These are phyloP conservation scores for Gloeopeniophorella convolvens DNA, from an alignment of 768 basidiomycete genomes.

Conservation along the genomic window DNA sequence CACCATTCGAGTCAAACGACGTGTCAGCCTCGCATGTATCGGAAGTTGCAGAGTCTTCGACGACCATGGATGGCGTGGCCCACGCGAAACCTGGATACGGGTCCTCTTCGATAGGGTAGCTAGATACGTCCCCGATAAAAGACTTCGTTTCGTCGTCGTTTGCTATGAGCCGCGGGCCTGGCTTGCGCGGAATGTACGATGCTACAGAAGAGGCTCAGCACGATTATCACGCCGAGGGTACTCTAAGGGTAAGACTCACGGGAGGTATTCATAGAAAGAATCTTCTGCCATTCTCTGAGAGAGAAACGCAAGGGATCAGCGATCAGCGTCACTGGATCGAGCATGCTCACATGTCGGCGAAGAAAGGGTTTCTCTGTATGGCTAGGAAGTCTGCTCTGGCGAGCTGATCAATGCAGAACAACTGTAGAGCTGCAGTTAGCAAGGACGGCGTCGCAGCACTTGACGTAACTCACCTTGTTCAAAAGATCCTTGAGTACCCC, in stretches of 20 bases:
- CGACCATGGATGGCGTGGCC: constrained; percentile 2
- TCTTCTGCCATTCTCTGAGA: constrained; percentile 4
- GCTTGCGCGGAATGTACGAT: neutral
- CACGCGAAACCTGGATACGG: constrained; percentile 7
- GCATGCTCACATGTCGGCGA: constrained; percentile 9
- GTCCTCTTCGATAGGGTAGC: neutral
- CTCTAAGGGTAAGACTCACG: neutral
- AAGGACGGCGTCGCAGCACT: neutral
- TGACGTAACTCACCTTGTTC: neutral
- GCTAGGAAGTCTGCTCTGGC: constrained; percentile 7
- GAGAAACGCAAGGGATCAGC: neutral
- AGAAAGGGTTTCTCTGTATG: constrained; percentile 6
- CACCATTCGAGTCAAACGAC: neutral
- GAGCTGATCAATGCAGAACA: constrained; percentile 7
- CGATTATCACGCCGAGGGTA: neutral
- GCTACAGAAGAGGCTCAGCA: neutral
- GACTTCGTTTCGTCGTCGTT: neutral
- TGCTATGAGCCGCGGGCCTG: neutral
- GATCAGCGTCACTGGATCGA: neutral
- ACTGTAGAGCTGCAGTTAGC: neutral
- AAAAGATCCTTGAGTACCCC: constrained; percentile 5
- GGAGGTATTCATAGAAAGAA: neutral
- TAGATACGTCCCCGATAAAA: neutral
- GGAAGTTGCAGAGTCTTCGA: neutral
- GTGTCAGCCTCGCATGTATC: neutral